Evolutionary conservation across 2,329 filamentous ascomycete species (phyloP), one percentile per base, ranked within the genome.

Genomic region (Plectosphaerella cucumerina): DNA sequence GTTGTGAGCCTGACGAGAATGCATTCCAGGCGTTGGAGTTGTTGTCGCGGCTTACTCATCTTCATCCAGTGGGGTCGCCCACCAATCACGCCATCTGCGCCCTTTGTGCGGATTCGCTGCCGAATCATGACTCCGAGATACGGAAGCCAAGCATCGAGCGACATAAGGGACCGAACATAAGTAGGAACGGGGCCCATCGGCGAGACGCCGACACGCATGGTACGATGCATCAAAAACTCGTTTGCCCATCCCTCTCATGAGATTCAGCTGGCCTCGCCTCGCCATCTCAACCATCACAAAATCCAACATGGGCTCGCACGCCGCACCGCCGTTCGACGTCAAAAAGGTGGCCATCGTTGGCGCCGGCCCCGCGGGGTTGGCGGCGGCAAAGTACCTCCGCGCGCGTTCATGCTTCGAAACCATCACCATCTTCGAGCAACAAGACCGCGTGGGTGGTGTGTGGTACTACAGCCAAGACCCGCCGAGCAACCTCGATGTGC

Each of bases 351-450:
- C 89, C 58, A 76, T 97, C 53, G 83, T 97, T 57, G 92, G 92
- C 20, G 91, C 88, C 10, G 92, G 92, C 0, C 89, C 92, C 0
- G 82, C 81, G 55, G 92, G 93, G 5, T 74, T 96, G 4, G 82
- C 86, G 22, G 84, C 87, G 21, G 90, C 90, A 49, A 94, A 90
- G 76, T 92, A 92, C 62, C 76, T 97, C 17, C 65, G 81, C 11
- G 89, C 87, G 1, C 90, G 86, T 76, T 62, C 74, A 35, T 57
- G 65, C 1, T 94, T 94, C 61, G 71, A 83, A 12, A 78, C 74
- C 26, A 85, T 97, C 53, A 81, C 85, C 53, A 69, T 97, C 37
- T 95, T 88, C 61, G 94, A 97, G 68, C 90, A 96, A 68, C 85
- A 90, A 57, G 73, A 77, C 43, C 77, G 82, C 45, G 80, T 87